These are phyloP conservation scores for Dryas drummondii DNA, from an alignment of 306 rosid species.

Conservation along the genomic window DNA sequence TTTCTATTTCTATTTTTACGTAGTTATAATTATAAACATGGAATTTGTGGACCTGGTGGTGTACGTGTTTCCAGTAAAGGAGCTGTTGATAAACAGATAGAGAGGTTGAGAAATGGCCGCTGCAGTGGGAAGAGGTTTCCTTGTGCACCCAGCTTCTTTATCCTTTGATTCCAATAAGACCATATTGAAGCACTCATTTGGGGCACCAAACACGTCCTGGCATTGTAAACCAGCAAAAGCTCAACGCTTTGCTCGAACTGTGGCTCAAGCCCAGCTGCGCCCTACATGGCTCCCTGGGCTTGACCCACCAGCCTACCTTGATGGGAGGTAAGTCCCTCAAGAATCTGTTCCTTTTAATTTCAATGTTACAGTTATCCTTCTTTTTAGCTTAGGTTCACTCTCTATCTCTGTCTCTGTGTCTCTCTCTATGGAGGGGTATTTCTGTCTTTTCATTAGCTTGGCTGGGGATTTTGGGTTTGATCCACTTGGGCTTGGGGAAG, in stretches of 20 bases:
- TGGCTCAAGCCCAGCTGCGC: slow-evolving; percentile 55
- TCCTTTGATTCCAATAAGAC: slow-evolving; percentile 26
- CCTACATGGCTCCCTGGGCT: slow-evolving; percentile 98
- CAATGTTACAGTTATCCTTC: not conserved
- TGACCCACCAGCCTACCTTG: slow-evolving; percentile 80
- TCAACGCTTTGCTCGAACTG: slow-evolving; percentile 21
- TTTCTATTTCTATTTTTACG: slow-evolving; percentile 13
- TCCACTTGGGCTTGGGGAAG: slow-evolving; percentile 95
- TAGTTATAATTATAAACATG: slow-evolving; percentile 17
- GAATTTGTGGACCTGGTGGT: slow-evolving; percentile 32
- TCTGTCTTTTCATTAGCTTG: slow-evolving; percentile 39
- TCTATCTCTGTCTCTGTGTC: not conserved
- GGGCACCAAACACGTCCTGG: slow-evolving; percentile 20
- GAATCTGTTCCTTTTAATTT: not conserved
- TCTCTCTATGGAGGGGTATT: not conserved
- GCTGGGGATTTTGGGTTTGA: slow-evolving; percentile 93
- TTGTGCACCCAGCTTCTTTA: slow-evolving; percentile 43
- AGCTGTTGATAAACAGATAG: slow-evolving; percentile 20
- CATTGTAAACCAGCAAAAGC: slow-evolving; percentile 33
- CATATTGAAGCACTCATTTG: slow-evolving; percentile 25
- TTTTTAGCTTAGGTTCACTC: not conserved
- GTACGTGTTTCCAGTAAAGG: slow-evolving; percentile 13
- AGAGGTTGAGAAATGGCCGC: slow-evolving; percentile 47
- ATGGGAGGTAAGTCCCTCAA: slow-evolving; percentile 65
- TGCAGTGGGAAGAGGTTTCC: slow-evolving; percentile 51